These are phyloP conservation scores for Tripterygium wilfordii DNA, from an alignment of 177 flowering plant genomes.

Conservation along the genomic window DNA sequence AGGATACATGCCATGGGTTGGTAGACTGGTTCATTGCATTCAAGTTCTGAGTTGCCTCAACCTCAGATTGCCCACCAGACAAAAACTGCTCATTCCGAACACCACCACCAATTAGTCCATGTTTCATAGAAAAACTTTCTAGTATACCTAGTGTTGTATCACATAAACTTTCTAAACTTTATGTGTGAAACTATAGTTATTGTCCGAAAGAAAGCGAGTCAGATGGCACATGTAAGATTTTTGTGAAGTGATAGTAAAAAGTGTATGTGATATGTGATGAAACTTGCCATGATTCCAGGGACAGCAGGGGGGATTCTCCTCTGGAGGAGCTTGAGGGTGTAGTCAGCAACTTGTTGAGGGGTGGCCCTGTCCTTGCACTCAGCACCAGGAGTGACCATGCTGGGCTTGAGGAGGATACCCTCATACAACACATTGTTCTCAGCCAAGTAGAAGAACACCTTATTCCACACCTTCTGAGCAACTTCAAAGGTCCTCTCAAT, in stretches of 20 bases:
- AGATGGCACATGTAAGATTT: too few species aligned
- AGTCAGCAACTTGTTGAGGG: conserved; percentile 61
- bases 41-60: conserved; percentile 83
- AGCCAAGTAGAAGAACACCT: conserved; percentile 80
- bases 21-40: conserved; percentile 90
- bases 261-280: neutral
- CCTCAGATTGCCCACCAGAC: conserved; percentile 96
- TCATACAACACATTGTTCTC: conserved; percentile 77
- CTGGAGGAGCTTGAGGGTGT: conserved; percentile 77
- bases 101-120: neutral
- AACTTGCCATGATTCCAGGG: conserved; percentile 81
- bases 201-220: too few species aligned
- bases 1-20: conserved; percentile 92
- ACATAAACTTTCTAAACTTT: too few species aligned
- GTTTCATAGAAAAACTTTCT: too few species aligned
- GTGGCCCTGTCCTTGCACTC: conserved; percentile 81
- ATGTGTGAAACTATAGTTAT: too few species aligned
- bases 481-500: conserved; percentile 86
- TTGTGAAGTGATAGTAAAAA: too few species aligned
- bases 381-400: conserved; percentile 97
- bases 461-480: conserved; percentile 77
- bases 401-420: conserved; percentile 88
- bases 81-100: conserved; percentile 49
- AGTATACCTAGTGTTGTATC: too few species aligned
- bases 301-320: conserved; percentile 76